These are phyloP conservation scores for Suillus ampliporus DNA, from an alignment of 768 basidiomycete genomes.

Conservation along the genomic window DNA sequence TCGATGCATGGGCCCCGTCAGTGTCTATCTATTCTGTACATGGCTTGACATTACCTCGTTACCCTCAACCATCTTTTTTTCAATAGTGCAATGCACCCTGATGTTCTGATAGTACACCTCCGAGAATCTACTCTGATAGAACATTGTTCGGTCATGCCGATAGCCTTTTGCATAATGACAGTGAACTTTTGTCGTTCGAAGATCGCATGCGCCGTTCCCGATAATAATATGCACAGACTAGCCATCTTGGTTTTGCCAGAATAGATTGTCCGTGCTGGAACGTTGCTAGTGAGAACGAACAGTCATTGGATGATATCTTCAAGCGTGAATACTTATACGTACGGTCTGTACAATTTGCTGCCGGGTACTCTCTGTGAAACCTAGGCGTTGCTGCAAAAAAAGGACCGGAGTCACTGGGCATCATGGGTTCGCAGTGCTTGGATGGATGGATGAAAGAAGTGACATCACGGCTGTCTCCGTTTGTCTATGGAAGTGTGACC, in stretches of 20 bases:
- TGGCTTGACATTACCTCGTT: neutral
- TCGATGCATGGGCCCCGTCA: neutral
- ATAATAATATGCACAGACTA: neutral
- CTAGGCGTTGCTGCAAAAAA: neutral
- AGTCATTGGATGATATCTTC: neutral
- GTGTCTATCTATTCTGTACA: neutral
- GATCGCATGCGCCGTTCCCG: neutral
- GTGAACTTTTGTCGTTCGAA: too few species aligned
- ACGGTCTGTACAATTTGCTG: neutral
- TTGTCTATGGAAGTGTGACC: conserved; percentile 1
- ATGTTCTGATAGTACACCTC: too few species aligned
- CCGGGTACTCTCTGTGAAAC: neutral
- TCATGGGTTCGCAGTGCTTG: neutral
- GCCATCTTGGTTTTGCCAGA: neutral
- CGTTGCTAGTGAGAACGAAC: neutral
- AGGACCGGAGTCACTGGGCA: neutral
- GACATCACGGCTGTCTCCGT: conserved; percentile 7
- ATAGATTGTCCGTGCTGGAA: neutral
- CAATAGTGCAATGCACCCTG: too few species aligned
- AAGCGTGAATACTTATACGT: neutral
- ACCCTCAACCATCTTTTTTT: neutral
- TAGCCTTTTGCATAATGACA: neutral
- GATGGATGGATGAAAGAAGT: neutral
- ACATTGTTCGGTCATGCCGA: neutral
- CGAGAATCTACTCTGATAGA: too few species aligned